These are phyloP conservation scores for Paramecium tetraurelia DNA, from an alignment of 73 alveolate species.

Conservation along the genomic window DNA sequence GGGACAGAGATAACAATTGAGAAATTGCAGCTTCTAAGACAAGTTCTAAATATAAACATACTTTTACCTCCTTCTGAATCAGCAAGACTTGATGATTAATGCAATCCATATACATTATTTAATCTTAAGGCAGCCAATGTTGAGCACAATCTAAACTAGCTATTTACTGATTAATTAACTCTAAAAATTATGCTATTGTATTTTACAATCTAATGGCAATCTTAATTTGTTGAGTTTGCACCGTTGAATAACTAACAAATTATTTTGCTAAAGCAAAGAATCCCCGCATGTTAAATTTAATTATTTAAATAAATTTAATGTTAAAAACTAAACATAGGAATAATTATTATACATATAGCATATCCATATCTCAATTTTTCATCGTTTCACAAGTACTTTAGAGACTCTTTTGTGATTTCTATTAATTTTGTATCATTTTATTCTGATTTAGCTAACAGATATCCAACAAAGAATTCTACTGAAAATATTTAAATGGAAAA, in stretches of 20 bases:
- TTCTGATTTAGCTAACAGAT: not conserved
- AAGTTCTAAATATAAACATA: not conserved
- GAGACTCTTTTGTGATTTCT: not conserved
- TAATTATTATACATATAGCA: not conserved
- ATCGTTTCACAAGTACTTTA: too few relatives aligned
- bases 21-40: not conserved
- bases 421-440: not conserved
- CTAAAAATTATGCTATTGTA: not conserved
- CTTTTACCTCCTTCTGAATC: not conserved
- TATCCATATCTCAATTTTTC: not conserved
- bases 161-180: not conserved
- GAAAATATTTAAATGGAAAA: not conserved
- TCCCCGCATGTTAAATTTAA: slow-evolving; percentile 33
- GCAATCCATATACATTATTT: not conserved
- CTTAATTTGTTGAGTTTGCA: not conserved
- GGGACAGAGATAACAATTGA: not conserved
- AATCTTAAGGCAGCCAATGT: not conserved
- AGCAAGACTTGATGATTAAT: not conserved
- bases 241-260: not conserved
- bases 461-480: not conserved
- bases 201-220: not conserved
- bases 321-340: not conserved
- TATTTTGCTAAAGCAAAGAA: slow-evolving; percentile 6
- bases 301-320: not conserved
- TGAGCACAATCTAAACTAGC: slow-evolving; percentile 6